Evolutionary conservation across 345 rosid species (phyloP).

Genomic region (Dimocarpus longan): DNA sequence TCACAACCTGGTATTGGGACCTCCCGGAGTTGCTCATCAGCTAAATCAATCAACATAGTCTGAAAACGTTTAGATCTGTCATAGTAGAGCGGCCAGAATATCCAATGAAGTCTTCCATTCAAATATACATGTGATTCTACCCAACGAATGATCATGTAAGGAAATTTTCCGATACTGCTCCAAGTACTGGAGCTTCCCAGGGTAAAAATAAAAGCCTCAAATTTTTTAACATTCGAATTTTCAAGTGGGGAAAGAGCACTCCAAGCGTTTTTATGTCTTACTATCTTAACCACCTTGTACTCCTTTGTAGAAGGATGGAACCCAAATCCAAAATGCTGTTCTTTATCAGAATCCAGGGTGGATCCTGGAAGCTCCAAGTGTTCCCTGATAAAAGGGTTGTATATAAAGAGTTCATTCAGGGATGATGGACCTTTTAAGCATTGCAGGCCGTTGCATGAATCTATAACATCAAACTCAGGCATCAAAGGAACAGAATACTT

Average conservation of each 20-base stretch:
- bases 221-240: conserved; percentile 26
- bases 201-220: conserved; percentile 40
- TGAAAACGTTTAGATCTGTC: neutral
- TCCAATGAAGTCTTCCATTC: conserved; percentile 39
- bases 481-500: too few species aligned
- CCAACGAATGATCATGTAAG: neutral
- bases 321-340: too few species aligned
- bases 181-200: conserved; percentile 25
- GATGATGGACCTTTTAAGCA: too few species aligned
- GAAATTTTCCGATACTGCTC: conserved; percentile 29
- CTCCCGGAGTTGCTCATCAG: conserved; percentile 27
- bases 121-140: conserved; percentile 21
- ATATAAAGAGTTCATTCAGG: too few species aligned
- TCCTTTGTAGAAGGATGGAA: too few species aligned
- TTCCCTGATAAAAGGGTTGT: too few species aligned
- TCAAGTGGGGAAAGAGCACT: neutral
- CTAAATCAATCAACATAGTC: conserved; percentile 24
- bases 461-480: too few species aligned
- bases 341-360: too few species aligned
- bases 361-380: too few species aligned
- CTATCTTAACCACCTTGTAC: too few species aligned
- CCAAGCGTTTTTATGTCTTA: conserved; percentile 9
- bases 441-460: too few species aligned
- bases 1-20: conserved; percentile 11
- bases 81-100: conserved; percentile 2